A percentile compares a stretch with the other conserved stretches of the same genome.
Conservation (phyloP, 768 basidiomycete species). For the Termitomyces sp. region DNA sequence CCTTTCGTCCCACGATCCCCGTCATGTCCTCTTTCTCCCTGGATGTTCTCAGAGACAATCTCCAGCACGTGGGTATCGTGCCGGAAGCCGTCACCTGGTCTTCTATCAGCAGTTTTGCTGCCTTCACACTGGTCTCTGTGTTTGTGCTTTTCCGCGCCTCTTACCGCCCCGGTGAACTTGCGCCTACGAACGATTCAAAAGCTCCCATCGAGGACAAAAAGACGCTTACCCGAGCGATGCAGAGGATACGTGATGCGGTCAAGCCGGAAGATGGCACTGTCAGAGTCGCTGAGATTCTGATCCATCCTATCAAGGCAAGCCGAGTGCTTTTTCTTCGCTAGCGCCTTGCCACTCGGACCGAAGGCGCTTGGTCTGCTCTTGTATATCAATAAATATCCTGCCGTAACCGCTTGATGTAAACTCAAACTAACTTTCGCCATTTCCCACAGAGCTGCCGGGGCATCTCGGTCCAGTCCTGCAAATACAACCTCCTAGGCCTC, state of each 20-base stretch:
- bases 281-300: conserved; percentile 48
- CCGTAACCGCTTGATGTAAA: not conserved
- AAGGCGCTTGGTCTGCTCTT: not conserved
- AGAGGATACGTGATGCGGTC: conserved; percentile 1
- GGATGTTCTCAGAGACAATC: conserved; percentile 2
- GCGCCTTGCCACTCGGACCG: not conserved
- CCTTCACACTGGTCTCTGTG: conserved; percentile 1
- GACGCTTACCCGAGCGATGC: not conserved
- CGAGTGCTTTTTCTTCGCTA: not conserved
- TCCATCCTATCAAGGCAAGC: conserved; percentile 66
- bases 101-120: not conserved
- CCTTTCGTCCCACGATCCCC: not conserved
- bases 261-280: conserved; percentile 24
- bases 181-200: not conserved
- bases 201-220: not conserved
- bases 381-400: not conserved
- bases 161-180: not conserved
- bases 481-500: conserved; percentile 57
- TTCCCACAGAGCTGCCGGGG: conserved; percentile 62
- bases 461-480: conserved; percentile 49
- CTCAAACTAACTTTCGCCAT: not conserved
- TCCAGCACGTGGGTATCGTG: conserved; percentile 5
- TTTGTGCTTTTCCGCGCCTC: conserved; percentile 8
- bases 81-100: conserved; percentile 7
- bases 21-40: conserved; percentile 2